Evolutionary conservation across 75 land plant species (phyloP).

Genomic region (Pinus tabuliformis): DNA sequence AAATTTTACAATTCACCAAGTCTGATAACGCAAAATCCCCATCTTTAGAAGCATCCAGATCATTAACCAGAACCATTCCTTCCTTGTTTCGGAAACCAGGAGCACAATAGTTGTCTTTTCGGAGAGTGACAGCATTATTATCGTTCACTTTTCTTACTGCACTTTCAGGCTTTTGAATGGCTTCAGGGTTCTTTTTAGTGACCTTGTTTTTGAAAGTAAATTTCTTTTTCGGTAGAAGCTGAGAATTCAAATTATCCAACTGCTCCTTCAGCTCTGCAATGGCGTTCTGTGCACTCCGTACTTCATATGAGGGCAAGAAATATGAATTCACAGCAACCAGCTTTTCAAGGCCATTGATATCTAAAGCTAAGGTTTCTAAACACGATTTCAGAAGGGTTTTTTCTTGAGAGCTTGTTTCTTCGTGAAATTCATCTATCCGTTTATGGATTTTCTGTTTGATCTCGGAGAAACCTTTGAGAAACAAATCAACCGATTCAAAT

Average conservation of each 20-base stretch:
- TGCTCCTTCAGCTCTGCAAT: slow-evolving; percentile 31
- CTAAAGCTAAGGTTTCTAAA: too few relatives aligned
- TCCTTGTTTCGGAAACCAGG: slow-evolving; percentile 43
- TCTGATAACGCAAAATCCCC: slow-evolving; percentile 60
- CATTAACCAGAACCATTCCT: slow-evolving; percentile 32
- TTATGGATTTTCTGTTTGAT: slow-evolving; percentile 39
- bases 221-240: slow-evolving; percentile 69
- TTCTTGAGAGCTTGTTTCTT: neutral
- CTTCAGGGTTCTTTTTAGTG: slow-evolving; percentile 30
- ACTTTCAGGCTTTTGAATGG: slow-evolving; percentile 9
- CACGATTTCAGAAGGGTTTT: too few relatives aligned
- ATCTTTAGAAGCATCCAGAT: slow-evolving; percentile 22
- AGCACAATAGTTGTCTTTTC: slow-evolving; percentile 4
- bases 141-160: too few relatives aligned
- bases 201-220: slow-evolving; percentile 31
- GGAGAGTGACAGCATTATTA: too few relatives aligned
- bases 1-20: slow-evolving; percentile 58
- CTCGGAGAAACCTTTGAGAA: slow-evolving; percentile 50
- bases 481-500: slow-evolving; percentile 46
- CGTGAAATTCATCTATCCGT: slow-evolving; percentile 13
- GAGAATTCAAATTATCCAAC: slow-evolving; percentile 29
- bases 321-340: slow-evolving; percentile 70
- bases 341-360: slow-evolving; percentile 54
- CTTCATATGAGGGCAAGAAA: slow-evolving; percentile 79
- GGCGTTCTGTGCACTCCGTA: slow-evolving; percentile 53